Conservation (phyloP, 257 asterid species). For the Lycium barbarum region DNA sequence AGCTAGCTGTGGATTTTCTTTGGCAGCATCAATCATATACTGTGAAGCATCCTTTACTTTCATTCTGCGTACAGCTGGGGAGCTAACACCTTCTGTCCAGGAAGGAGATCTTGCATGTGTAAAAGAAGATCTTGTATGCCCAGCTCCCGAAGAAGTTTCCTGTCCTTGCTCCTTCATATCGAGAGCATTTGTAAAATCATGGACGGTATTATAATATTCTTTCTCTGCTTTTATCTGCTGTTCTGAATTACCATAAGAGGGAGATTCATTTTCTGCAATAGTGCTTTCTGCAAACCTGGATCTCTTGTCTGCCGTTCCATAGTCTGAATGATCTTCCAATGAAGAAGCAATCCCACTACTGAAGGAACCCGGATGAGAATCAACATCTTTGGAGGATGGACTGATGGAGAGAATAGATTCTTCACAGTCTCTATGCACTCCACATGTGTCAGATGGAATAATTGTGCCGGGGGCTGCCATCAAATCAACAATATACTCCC, state of each 20-base stretch:
- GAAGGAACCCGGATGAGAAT: conserved; percentile 50
- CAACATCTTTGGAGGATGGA: conserved; percentile 41
- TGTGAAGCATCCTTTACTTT: conserved; percentile 92
- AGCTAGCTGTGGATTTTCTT: conserved; percentile 92
- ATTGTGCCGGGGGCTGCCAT: conserved; percentile 99
- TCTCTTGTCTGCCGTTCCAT: conserved; percentile 40
- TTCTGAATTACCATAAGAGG: conserved; percentile 39
- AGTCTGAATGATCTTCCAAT: conserved; percentile 44
- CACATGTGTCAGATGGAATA: conserved; percentile 87
- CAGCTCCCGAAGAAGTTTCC: conserved; percentile 55
- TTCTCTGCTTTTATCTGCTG: conserved; percentile 43
- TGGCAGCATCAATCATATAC: conserved; percentile 95
- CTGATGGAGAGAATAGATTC: conserved; percentile 44
- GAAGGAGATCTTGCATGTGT: conserved; percentile 94
- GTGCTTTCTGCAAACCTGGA: conserved; percentile 45
- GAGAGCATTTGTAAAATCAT: conserved; percentile 43
- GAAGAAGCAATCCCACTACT: conserved; percentile 49
- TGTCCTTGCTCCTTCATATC: conserved; percentile 45
- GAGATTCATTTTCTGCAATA: conserved; percentile 41
- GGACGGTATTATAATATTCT: conserved; percentile 38
- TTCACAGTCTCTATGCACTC: conserved; percentile 47
- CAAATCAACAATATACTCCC: conserved; percentile 96
- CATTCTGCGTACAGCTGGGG: conserved; percentile 83
- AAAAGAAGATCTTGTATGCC: conserved; percentile 45
- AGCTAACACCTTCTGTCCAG: conserved; percentile 98